Percentiles rank a stretch among this genome's conserved stretches.
These are phyloP conservation scores for Calonectria montana DNA, from an alignment of 2,329 filamentous ascomycete genomes.

Conservation along the genomic window DNA sequence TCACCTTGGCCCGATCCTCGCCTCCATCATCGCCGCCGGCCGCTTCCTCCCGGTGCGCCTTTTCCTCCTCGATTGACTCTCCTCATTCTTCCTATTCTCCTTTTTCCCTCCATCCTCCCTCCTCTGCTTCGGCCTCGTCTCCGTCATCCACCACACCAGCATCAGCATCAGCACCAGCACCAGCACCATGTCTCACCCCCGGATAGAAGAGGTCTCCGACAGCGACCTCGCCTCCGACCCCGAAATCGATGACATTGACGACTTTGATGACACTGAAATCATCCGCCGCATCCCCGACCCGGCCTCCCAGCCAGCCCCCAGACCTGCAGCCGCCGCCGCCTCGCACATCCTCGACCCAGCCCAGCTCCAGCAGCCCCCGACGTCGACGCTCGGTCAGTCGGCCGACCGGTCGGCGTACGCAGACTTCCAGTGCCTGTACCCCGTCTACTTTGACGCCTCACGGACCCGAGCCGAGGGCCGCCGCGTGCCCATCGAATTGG, in stretches of 20 bases:
- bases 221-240: constrained; percentile 84
- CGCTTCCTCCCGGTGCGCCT: not conserved
- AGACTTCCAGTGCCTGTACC: constrained; percentile 90
- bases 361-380: constrained; percentile 43
- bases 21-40: not conserved
- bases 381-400: constrained; percentile 44
- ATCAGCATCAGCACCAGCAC: not conserved
- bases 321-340: constrained; percentile 33
- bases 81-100: too few relatives aligned
- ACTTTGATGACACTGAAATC: constrained; percentile 69
- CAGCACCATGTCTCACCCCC: constrained; percentile 80
- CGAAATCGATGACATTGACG: constrained; percentile 61
- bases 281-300: constrained; percentile 56
- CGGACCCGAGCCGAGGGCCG: constrained; percentile 83
- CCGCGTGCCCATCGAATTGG: constrained; percentile 77
- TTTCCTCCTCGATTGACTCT: not conserved
- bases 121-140: not conserved
- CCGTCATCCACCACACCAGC: not conserved
- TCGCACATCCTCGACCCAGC: constrained; percentile 41
- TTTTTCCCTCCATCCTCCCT: not conserved
- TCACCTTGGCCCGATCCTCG: not conserved
- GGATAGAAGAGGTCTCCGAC: constrained; percentile 93
- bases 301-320: constrained; percentile 41
- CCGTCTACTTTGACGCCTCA: constrained; percentile 89
- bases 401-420: constrained; percentile 71